A percentile compares a stretch with the other conserved stretches of the same genome.
phyloP scores from a whole-genome alignment of 176 grass and related monocot species.

The Triticum dicoccoides region DNA sequence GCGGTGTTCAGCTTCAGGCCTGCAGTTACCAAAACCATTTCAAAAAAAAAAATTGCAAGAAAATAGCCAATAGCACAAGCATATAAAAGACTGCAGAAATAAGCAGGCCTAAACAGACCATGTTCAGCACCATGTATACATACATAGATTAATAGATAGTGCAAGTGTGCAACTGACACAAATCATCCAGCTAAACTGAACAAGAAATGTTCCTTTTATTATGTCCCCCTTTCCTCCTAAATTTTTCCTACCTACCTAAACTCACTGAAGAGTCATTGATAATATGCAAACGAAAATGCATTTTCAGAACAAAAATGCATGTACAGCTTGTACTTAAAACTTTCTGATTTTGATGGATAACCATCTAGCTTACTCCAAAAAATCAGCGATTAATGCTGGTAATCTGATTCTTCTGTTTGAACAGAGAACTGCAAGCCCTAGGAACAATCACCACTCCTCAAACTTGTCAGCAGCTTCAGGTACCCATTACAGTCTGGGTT shows the following conservation, averaged over 20 bases:
- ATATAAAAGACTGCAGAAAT: not conserved
- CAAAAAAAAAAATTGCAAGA: not conserved
- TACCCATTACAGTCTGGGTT: constrained; percentile 64
- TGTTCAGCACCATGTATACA: not conserved
- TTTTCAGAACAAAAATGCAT: not conserved
- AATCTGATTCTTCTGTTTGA: not conserved
- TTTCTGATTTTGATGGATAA: not conserved
- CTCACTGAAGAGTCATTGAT: not conserved
- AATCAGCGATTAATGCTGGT: not conserved
- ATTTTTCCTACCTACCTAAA: not conserved
- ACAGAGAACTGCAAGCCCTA: constrained; percentile 20
- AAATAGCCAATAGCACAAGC: not conserved
- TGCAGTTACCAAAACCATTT: not conserved
- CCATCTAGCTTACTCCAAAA: constrained; percentile 1
- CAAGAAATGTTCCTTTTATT: not conserved
- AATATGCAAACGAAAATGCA: not conserved
- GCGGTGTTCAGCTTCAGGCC: not conserved
- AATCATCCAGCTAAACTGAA: not conserved
- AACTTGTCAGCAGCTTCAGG: constrained; percentile 65
- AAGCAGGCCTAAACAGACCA: not conserved
- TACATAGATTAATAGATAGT: not conserved
- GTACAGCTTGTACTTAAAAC: not conserved
- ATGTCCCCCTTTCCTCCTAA: not conserved
- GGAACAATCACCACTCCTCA: constrained; percentile 81
- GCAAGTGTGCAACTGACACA: not conserved